phyloP scores from a whole-genome alignment of 495 filamentous ascomycete genomes.

The Pseudoneurospora amorphoporcata region DNA sequence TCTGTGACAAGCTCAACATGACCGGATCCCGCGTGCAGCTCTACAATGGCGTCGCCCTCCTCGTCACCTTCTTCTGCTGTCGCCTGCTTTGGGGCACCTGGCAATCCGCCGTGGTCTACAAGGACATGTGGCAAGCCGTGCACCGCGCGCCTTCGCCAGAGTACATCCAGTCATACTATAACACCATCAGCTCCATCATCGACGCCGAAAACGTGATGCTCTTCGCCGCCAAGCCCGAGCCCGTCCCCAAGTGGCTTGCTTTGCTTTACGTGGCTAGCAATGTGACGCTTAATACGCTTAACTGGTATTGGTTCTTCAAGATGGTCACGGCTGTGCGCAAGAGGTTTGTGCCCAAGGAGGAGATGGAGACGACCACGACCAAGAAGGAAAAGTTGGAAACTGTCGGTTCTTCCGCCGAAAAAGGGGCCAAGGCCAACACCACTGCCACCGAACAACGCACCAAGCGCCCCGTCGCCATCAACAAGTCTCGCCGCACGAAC shows the following conservation, averaged over 20 bases:
- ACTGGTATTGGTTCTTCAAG: slow-evolving; percentile 94
- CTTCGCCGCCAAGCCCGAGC: slow-evolving; percentile 33
- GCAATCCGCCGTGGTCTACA: slow-evolving; percentile 64
- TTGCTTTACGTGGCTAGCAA: slow-evolving; percentile 67
- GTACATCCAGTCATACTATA: slow-evolving; percentile 20
- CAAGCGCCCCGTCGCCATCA: not conserved
- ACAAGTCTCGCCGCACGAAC: slow-evolving; percentile 3
- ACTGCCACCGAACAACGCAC: not conserved
- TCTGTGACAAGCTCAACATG: slow-evolving; percentile 93
- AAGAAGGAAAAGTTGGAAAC: slow-evolving; percentile 10
- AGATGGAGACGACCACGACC: slow-evolving; percentile 20
- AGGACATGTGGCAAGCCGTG: slow-evolving; percentile 65
- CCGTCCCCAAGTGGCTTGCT: slow-evolving; percentile 73
- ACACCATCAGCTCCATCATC: slow-evolving; percentile 21
- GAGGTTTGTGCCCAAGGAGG: slow-evolving; percentile 58
- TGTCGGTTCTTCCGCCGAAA: not conserved
- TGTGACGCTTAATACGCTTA: slow-evolving; percentile 70
- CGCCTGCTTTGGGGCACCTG: slow-evolving; percentile 89
- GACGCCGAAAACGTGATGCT: slow-evolving; percentile 34
- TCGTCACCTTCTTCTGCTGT: slow-evolving; percentile 72
- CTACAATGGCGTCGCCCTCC: slow-evolving; percentile 72
- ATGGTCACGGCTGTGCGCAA: slow-evolving; percentile 90
- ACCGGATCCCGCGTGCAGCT: slow-evolving; percentile 74
- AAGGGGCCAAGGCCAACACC: not conserved
- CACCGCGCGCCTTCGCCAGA: slow-evolving; percentile 24